A percentile compares a stretch with the other conserved stretches of the same genome.
phyloP scores from a whole-genome alignment of 2,329 filamentous ascomycete genomes.

The Arthrobotrys sinensis region DNA sequence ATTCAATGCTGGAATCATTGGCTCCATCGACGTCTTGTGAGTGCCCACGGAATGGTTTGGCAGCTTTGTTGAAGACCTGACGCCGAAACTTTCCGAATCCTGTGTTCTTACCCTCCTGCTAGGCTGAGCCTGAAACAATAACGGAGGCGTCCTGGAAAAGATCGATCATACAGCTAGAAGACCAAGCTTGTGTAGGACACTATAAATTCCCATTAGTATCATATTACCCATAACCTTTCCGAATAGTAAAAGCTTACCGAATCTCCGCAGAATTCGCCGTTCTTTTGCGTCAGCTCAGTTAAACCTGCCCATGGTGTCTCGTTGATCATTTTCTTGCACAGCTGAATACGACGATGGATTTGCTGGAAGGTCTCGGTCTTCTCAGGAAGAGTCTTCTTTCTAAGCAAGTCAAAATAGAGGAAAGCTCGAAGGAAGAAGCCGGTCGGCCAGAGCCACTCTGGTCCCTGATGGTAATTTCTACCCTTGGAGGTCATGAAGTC shows the following conservation, averaged over 20 bases:
- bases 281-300: slow-evolving; percentile 92
- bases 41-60: slow-evolving; percentile 28
- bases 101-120: slow-evolving; percentile 9
- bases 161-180: slow-evolving; percentile 92
- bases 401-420: slow-evolving; percentile 87
- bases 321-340: slow-evolving; percentile 87
- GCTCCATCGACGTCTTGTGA: slow-evolving; percentile 44
- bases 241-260: slow-evolving; percentile 75
- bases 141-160: slow-evolving; percentile 89
- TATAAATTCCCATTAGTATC: slow-evolving; percentile 68
- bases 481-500: slow-evolving; percentile 95
- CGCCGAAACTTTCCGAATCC: slow-evolving; percentile 45
- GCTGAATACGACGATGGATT: slow-evolving; percentile 84
- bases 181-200: slow-evolving; percentile 97
- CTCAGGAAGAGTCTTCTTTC: slow-evolving; percentile 77
- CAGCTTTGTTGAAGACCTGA: slow-evolving; percentile 35
- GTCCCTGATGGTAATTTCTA: slow-evolving; percentile 97
- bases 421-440: slow-evolving; percentile 95
- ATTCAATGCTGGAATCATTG: slow-evolving; percentile 10
- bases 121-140: slow-evolving; percentile 40
- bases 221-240: slow-evolving; percentile 55
- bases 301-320: slow-evolving; percentile 89
- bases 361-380: slow-evolving; percentile 93
- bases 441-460: slow-evolving; percentile 98
- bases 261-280: slow-evolving; percentile 85